These are phyloP conservation scores for Serendipita sp. DNA, from an alignment of 768 basidiomycete genomes.

Conservation along the genomic window DNA sequence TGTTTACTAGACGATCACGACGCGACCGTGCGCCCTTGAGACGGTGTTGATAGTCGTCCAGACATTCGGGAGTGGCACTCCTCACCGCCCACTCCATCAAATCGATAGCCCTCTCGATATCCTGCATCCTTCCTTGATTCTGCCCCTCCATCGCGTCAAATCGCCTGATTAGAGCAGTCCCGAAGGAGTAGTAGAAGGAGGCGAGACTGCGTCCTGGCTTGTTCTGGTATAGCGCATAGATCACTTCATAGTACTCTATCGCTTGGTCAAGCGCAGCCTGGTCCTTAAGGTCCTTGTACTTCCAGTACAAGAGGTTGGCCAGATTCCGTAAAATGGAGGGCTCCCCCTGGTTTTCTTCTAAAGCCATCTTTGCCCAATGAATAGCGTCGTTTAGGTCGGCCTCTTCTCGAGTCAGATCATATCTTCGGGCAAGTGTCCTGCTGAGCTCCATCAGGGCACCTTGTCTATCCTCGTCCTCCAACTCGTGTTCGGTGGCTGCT, in stretches of 20 bases:
- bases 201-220: constrained; percentile 6
- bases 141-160: neutral
- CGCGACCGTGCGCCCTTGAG: neutral
- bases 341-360: neutral
- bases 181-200: constrained; percentile 3
- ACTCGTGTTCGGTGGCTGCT: neutral
- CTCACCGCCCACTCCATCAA: neutral
- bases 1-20: neutral
- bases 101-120: constrained; percentile 1
- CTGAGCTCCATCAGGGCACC: constrained; percentile 3
- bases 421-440: neutral
- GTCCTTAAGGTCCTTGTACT: neutral
- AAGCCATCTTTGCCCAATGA: neutral
- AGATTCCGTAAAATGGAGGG: constrained; percentile 1
- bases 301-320: constrained; percentile 4
- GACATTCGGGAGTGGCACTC: neutral
- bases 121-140: neutral
- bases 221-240: neutral
- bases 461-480: neutral
- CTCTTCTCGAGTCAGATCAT: neutral
- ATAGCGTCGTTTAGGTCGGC: neutral
- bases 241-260: constrained; percentile 2
- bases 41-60: neutral
- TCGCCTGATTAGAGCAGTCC: neutral
- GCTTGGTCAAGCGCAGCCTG: neutral